These are phyloP conservation scores for Samsoniella hepiali DNA, from an alignment of 2,329 filamentous ascomycete genomes.

Conservation along the genomic window DNA sequence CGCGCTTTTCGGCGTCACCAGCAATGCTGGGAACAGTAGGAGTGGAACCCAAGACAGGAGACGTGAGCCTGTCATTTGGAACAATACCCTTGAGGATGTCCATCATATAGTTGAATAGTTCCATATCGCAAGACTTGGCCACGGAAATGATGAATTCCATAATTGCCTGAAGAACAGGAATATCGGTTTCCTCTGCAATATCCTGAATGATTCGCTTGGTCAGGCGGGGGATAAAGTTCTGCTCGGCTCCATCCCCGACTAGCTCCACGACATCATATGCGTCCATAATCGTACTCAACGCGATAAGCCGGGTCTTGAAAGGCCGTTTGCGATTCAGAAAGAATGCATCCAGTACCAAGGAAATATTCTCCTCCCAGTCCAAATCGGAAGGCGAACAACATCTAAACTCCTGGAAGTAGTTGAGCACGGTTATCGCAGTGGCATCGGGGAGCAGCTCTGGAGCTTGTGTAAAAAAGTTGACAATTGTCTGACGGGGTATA, in stretches of 20 bases:
- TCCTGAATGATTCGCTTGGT: slow-evolving; percentile 59
- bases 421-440: slow-evolving; percentile 60
- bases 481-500: slow-evolving; percentile 62
- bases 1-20: slow-evolving; percentile 21
- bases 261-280: slow-evolving; percentile 58
- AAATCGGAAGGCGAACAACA: slow-evolving; percentile 69
- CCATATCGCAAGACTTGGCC: slow-evolving; percentile 55
- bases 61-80: slow-evolving; percentile 44
- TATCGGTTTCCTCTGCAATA: slow-evolving; percentile 61
- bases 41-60: slow-evolving; percentile 36
- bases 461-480: slow-evolving; percentile 63
- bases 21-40: slow-evolving; percentile 26
- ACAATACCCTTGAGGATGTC: slow-evolving; percentile 51
- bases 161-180: slow-evolving; percentile 60
- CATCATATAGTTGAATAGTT: slow-evolving; percentile 58
- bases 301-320: slow-evolving; percentile 58
- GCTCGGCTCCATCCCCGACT: slow-evolving; percentile 56
- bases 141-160: slow-evolving; percentile 64
- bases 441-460: slow-evolving; percentile 62
- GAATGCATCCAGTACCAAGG: slow-evolving; percentile 58
- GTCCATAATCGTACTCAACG: slow-evolving; percentile 58
- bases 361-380: slow-evolving; percentile 64
- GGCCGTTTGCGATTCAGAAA: slow-evolving; percentile 60
- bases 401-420: slow-evolving; percentile 65
- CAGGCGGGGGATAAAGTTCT: slow-evolving; percentile 55